Evolutionary conservation across 2,329 filamentous ascomycete genomes (phyloP).

Genomic region (Fusarium mangiferae): DNA sequence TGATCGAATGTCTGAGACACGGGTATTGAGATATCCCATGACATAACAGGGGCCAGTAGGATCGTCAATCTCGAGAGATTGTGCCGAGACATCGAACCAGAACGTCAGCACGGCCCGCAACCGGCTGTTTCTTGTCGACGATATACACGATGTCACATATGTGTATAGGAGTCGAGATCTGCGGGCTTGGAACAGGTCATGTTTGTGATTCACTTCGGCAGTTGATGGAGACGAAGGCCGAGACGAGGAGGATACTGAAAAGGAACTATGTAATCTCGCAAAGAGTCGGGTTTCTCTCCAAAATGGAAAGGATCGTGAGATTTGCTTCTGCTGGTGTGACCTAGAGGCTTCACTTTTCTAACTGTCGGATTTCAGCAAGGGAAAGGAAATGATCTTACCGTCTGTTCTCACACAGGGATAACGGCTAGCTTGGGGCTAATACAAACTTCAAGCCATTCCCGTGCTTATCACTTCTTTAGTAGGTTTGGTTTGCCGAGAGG

Average conservation of each 20-base stretch:
- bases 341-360: not conserved
- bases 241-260: not conserved
- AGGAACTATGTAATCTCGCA: not conserved
- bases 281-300: not conserved
- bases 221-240: not conserved
- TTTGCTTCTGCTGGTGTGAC: not conserved
- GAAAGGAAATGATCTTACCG: not conserved
- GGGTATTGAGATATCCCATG: not conserved
- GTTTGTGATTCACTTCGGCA: not conserved
- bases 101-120: not conserved
- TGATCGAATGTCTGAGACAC: not conserved
- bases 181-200: not conserved
- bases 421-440: not conserved
- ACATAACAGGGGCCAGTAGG: not conserved
- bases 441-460: constrained; percentile 1
- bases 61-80: not conserved
- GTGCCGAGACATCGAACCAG: not conserved
- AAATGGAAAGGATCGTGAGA: not conserved
- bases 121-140: not conserved
- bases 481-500: not conserved
- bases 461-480: not conserved
- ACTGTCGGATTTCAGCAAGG: not conserved
- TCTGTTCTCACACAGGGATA: not conserved
- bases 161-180: not conserved
- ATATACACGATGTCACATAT: not conserved